Evolutionary conservation across 2,329 filamentous ascomycete genomes (phyloP), one percentile per base, ranked within the genome.

Genomic region (Ceratocystis colombiana): DNA sequence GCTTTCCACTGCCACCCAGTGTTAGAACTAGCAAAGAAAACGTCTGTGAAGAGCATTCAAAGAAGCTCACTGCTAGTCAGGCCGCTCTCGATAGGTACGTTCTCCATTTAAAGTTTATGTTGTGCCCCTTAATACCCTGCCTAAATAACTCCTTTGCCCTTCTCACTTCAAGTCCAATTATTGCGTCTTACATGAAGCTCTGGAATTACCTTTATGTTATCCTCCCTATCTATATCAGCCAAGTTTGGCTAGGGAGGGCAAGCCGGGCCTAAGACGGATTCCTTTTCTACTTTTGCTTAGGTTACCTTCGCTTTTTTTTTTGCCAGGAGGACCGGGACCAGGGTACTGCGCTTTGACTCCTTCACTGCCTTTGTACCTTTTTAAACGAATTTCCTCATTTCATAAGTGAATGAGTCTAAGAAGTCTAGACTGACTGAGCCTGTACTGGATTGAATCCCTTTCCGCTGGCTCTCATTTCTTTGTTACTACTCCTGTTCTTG

Each of bases 321-420:
- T n/a, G 55, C 55, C 28, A 17, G 17, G 6, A 65, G 37, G 10
- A 15, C 37, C 3, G 25, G 50, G 22, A 45, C 48, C 37, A 33
- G 50, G 63, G 62, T 45, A n/a, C 1, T 65, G 64, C 64, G 64
- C 64, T 65, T 65, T 65, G 64, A 65, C 64, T 30, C 37, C 44
- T 44, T 50, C 33, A 64, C 61, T 33, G 61, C 55, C 55, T 37
- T 59, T n/a, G 28, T 59, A 33, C 55, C 55, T 59, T 59, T 37
- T 37, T 59, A 37, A 30, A 33, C 17, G 55, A 30, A 59, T 22
- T 59, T 33, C n/a, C 50, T 45, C 64, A 55, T 59, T 65, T 65
- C 20, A 55, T 53, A 65, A 59, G 50, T 57, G 25, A 50, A 15
- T 25, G 48, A 53, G 12, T 53, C 20, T 8, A 53, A 25, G 61